Evolutionary conservation across 177 flowering plant species (phyloP), one percentile per base, ranked within the genome.

Genomic region (Vitis hybrid): DNA sequence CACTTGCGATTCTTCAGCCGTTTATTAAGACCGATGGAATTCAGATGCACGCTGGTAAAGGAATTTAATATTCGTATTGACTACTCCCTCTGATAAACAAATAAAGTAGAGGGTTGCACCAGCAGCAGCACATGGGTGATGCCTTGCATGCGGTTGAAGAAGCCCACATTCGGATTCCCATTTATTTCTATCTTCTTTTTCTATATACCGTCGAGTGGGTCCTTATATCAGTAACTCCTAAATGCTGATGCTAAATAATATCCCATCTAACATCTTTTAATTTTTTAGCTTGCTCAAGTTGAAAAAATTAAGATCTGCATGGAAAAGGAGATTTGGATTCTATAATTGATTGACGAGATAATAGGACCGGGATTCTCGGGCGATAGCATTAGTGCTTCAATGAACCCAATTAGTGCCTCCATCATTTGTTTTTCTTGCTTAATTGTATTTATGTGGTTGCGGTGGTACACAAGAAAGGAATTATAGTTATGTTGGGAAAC

Each of bases 331-430:
- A 18, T 9, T n/a, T 5, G 48, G 52, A 64, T 62, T 26, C 56
- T 5, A 22, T 49, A 10, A 48, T 69, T 66, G 71, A 64, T 51
- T 62, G 70, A 56, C 45, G 52, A 67, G 33, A 71, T 65, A 58
- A 66, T 48, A 60, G 66, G 66, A 68, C 80, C 82, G 75, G n/a
- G 73, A 76, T 76, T 78, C 73, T 21, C 80, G 84, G 73, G 45
- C 45, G 45, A 33, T 33, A 33, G 1, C 7, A 33, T 33, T 33
- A 5, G 26, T 22, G 26, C 26, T 22, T 22, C 26, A 22, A 22
- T 22, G 26, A 22, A 33, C 45, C 45, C 45, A 56, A 58, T 74
- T 48, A 65, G 39, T 71, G 66, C 62, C 49, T 52, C 19, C 33
- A 53, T 73, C 67, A 22, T 22, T 22, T 22, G 26, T 39, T 67